These are phyloP conservation scores for Pseudocercospora crystallina DNA, from an alignment of 2,329 filamentous ascomycete species.

Conservation along the genomic window DNA sequence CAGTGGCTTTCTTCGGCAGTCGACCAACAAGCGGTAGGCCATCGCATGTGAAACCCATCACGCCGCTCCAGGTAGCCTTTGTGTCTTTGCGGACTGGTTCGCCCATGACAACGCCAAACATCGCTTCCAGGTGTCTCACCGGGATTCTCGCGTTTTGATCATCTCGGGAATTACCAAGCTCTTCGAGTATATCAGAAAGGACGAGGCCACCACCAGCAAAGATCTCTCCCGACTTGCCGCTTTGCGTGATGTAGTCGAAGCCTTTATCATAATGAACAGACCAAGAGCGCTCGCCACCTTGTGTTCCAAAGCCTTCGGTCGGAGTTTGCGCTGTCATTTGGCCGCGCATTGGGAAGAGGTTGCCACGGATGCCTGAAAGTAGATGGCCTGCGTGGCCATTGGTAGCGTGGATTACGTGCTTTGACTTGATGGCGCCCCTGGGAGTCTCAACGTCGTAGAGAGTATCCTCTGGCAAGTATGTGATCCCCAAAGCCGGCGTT, in stretches of 20 bases:
- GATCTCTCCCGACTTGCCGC: conserved; percentile 8
- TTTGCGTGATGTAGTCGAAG: conserved; percentile 22
- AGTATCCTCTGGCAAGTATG: background rate
- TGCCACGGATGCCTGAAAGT: conserved; percentile 14
- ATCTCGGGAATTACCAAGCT: conserved; percentile 13
- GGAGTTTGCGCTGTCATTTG: conserved; percentile 22
- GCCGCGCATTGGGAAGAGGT: conserved; percentile 19
- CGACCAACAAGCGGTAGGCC: conserved; percentile 11
- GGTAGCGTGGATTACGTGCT: conserved; percentile 15
- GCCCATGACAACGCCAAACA: conserved; percentile 9
- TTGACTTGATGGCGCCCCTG: conserved; percentile 11
- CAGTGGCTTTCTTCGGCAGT: conserved; percentile 6
- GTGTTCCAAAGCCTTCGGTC: background rate
- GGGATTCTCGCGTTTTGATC: conserved; percentile 4
- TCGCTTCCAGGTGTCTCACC: conserved; percentile 9
- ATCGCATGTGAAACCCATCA: conserved; percentile 13
- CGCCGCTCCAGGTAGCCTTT: conserved; percentile 20
- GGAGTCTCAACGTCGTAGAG: conserved; percentile 7
- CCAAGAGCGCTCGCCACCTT: conserved; percentile 11
- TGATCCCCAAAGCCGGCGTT: conserved; percentile 13
- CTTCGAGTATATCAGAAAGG: conserved; percentile 9
- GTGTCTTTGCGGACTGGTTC: conserved; percentile 6
- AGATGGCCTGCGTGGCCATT: conserved; percentile 22
- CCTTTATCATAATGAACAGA: conserved; percentile 9
- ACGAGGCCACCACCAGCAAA: conserved; percentile 19